Percentiles rank a stretch among this genome's conserved stretches.
These are phyloP conservation scores for Alternaria postmessia DNA, from an alignment of 2,329 filamentous ascomycete species.

Conservation along the genomic window DNA sequence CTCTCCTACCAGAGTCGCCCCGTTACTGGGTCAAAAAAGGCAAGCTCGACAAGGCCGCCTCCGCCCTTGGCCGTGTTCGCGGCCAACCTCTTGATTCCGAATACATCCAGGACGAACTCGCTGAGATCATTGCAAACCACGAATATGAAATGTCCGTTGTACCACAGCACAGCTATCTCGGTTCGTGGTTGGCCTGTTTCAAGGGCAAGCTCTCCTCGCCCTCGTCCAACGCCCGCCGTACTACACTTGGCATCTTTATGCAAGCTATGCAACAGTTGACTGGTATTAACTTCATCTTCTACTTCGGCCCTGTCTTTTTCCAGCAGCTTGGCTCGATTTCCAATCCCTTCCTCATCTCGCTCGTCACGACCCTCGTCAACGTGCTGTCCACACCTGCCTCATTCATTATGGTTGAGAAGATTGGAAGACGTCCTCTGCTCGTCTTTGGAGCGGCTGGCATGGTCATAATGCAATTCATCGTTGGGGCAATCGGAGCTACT, in stretches of 20 bases:
- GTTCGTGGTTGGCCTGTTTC: conserved; percentile 73
- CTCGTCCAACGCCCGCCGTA: conserved; percentile 61
- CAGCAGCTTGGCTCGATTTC: conserved; percentile 72
- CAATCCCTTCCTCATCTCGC: conserved; percentile 82
- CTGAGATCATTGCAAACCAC: conserved; percentile 91
- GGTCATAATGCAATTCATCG: conserved; percentile 86
- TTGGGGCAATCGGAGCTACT: conserved; percentile 69
- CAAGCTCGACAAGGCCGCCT: conserved; percentile 70
- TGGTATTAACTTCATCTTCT: conserved; percentile 81
- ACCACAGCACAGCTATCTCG: conserved; percentile 46
- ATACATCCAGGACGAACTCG: conserved; percentile 80
- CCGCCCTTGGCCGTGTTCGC: conserved; percentile 73
- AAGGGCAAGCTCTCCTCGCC: conserved; percentile 59
- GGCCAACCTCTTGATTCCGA: conserved; percentile 77
- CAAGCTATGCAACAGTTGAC: conserved; percentile 68
- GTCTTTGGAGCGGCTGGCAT: conserved; percentile 81
- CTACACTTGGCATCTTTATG: conserved; percentile 57
- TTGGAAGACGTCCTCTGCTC: conserved; percentile 82
- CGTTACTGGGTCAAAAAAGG: conserved; percentile 86
- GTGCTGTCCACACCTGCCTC: conserved; percentile 84
- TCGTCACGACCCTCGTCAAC: conserved; percentile 89
- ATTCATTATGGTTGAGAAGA: conserved; percentile 83
- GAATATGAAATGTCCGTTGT: conserved; percentile 77
- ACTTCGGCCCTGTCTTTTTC: conserved; percentile 78
- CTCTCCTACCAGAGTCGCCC: conserved; percentile 84